A percentile compares a stretch with the other conserved stretches of the same genome.
phyloP scores from a whole-genome alignment of 208 protist species.

The Leishmania major region DNA sequence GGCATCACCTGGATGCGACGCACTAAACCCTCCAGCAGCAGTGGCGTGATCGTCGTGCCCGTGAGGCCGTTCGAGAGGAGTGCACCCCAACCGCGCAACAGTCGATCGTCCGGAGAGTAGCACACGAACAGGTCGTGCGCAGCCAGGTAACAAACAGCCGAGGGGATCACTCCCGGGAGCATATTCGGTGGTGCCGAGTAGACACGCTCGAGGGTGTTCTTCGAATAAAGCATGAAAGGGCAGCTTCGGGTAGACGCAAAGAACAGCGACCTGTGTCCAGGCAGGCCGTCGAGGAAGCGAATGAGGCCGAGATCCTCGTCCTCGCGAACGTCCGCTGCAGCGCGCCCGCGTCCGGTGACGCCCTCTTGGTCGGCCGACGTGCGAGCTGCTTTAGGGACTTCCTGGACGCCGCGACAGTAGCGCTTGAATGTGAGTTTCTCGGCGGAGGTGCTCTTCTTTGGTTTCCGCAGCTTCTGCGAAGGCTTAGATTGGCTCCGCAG shows the following conservation, averaged over 20 bases:
- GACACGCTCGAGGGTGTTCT: constrained; percentile 46
- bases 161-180: constrained; percentile 38
- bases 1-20: constrained; percentile 41
- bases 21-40: constrained; percentile 44
- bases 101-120: constrained; percentile 53
- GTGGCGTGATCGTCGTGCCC: constrained; percentile 34
- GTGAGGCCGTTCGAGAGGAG: constrained; percentile 31
- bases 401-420: constrained; percentile 11
- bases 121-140: constrained; percentile 52
- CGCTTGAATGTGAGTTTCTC: constrained; percentile 12
- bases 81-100: constrained; percentile 50
- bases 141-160: constrained; percentile 57
- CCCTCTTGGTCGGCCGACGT: no score
- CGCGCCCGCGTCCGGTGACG: background rate
- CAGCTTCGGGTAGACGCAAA: constrained; percentile 49
- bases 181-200: constrained; percentile 42
- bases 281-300: constrained; percentile 48
- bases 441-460: background rate
- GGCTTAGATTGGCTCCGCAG: constrained; percentile 13
- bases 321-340: constrained; percentile 7
- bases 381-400: background rate
- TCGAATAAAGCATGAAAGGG: constrained; percentile 58
- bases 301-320: constrained; percentile 46
- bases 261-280: constrained; percentile 53
- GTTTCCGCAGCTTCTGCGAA: background rate